Conservation (phyloP, 371 early-diverging fungal genomes). For the Capniomyces stellatus region DNA sequence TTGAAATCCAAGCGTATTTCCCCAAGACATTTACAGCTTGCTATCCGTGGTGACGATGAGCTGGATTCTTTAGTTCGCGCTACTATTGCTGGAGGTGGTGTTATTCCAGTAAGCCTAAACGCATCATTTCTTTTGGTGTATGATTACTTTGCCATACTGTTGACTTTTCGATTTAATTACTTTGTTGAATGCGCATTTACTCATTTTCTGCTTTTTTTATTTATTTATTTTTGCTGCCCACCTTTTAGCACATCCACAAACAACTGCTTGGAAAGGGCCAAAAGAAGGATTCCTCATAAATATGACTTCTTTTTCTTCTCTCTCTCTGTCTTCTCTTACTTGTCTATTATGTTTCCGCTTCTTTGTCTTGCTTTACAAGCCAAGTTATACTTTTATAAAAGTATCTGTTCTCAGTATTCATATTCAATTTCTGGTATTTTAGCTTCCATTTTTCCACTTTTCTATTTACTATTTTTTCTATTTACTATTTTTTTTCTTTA, state of each 20-base stretch:
- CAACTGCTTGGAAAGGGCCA: not conserved
- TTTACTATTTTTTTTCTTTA: no score
- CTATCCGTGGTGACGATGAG: constrained; percentile 93
- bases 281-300: not conserved
- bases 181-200: no score
- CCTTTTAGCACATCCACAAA: not conserved
- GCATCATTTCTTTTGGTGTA: no score
- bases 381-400: no score
- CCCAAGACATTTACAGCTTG: constrained; percentile 26
- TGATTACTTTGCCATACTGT: no score
- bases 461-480: no score
- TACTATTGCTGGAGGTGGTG: constrained; percentile 77
- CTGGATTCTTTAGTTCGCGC: constrained; percentile 83
- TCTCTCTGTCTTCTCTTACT: not conserved
- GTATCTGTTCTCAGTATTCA: no score
- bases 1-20: constrained; percentile 91
- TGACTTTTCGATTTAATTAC: no score
- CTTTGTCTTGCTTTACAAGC: not conserved
- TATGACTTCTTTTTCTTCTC: no score
- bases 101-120: constrained; percentile 33
- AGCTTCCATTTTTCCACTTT: no score
- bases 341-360: not conserved
- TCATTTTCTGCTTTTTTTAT: not conserved
- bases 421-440: no score
- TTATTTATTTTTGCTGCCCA: not conserved